Percentiles rank a stretch among this genome's conserved stretches.
These are phyloP conservation scores for Rhizopus stolonifer DNA, from an alignment of 371 early-diverging fungal genomes.

Conservation along the genomic window DNA sequence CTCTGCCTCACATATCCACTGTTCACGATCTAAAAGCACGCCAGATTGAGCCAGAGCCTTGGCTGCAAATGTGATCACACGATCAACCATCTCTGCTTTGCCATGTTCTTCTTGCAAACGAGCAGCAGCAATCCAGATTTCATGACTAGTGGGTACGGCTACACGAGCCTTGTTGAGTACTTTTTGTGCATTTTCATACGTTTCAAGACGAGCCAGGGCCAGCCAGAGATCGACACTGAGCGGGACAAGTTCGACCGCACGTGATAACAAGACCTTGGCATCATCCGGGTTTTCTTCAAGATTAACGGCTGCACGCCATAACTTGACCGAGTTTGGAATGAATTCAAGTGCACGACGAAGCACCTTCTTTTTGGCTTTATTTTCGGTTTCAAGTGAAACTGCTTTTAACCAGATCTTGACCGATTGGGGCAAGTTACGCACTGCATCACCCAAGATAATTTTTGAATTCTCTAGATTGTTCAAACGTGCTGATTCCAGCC, in stretches of 20 bases:
- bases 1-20: conserved; percentile 91
- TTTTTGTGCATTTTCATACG: conserved; percentile 85
- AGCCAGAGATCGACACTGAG: conserved; percentile 93
- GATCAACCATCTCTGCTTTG: conserved; percentile 65
- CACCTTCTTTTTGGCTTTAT: conserved; percentile 76
- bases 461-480: conserved; percentile 85
- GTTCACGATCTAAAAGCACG: conserved; percentile 76
- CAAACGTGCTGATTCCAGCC: conserved; percentile 94
- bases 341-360: conserved; percentile 93
- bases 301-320: conserved; percentile 92
- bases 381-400: conserved; percentile 80
- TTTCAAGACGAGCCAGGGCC: conserved; percentile 89
- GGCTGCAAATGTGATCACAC: conserved; percentile 74
- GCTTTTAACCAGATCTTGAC: conserved; percentile 94
- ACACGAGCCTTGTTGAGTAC: conserved; percentile 90
- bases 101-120: conserved; percentile 87
- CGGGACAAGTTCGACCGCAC: conserved; percentile 93
- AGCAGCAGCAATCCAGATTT: conserved; percentile 95
- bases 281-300: conserved; percentile 93
- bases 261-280: conserved; percentile 85
- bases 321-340: conserved; percentile 86
- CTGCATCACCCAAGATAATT: conserved; percentile 87
- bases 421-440: conserved; percentile 85
- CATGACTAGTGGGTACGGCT: conserved; percentile 85
- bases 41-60: conserved; percentile 66